Conservation (phyloP, 2,329 filamentous ascomycete species). For the Exophiala aquamarina region DNA sequence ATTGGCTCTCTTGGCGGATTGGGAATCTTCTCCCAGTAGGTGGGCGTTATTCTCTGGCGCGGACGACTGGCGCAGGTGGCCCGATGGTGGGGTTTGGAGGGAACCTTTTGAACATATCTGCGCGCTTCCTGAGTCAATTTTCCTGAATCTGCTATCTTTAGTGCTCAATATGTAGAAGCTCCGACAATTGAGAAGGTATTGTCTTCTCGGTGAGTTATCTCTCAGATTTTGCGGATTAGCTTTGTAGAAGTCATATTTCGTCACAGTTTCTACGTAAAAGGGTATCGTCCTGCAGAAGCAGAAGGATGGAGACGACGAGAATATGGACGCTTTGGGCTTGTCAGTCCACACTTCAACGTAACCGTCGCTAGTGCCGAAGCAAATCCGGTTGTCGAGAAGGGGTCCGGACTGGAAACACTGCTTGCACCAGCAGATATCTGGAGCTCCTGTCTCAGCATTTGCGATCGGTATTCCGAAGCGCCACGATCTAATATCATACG, state of each 20-base stretch:
- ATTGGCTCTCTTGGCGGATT: background rate
- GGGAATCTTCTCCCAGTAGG: slow-evolving; percentile 1
- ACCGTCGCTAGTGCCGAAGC: slow-evolving; percentile 9
- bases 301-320: slow-evolving; percentile 2
- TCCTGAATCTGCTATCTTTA: slow-evolving; percentile 8
- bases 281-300: slow-evolving; percentile 6
- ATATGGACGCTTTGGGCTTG: slow-evolving; percentile 1
- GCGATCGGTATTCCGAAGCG: slow-evolving; percentile 5
- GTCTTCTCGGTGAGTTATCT: slow-evolving; percentile 7
- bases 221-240: slow-evolving; percentile 4
- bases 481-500: slow-evolving; percentile 5
- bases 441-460: slow-evolving; percentile 1
- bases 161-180: slow-evolving; percentile 5
- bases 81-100: slow-evolving; percentile 3
- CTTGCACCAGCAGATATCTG: slow-evolving; percentile 9
- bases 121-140: slow-evolving; percentile 4
- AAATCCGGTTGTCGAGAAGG: slow-evolving; percentile 2
- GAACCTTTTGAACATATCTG: background rate
- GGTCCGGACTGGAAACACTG: slow-evolving; percentile 6
- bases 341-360: slow-evolving; percentile 10
- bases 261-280: slow-evolving; percentile 2
- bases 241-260: slow-evolving; percentile 7
- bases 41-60: slow-evolving; percentile 5
- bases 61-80: slow-evolving; percentile 6
- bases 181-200: slow-evolving; percentile 7